Evolutionary conservation across 129 eudicot genomes (phyloP), one percentile per base, ranked within the genome.

Genomic region (Erigeron canadensis): DNA sequence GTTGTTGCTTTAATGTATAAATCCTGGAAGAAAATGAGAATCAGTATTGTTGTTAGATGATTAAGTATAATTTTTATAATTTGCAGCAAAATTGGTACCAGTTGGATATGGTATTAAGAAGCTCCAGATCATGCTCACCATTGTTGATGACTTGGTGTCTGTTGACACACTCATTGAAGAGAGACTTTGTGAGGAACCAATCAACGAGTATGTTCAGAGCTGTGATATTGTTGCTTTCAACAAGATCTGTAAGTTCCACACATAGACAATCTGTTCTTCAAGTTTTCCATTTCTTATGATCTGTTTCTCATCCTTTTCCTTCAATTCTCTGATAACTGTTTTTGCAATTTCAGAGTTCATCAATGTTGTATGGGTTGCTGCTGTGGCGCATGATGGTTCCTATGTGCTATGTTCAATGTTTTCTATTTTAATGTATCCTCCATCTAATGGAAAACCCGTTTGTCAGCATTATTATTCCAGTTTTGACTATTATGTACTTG

Each of bases 101-200:
- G 99, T 90, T 58, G 99, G 99, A 23, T 94, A 94, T 71, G 99
- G 99, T 13, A 94, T 94, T 43, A 94, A 94, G 93, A 94, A 94
- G 75, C 86, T 94, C 77, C 89, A 82, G 68, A 94, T 90, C 72
- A 90, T 94, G 99, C 50, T 94, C 79, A 87, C 97, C 61, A 89
- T 94, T 77, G 91, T 89, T 4, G 97, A 94, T 83, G 99, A 94
- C 67, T 79, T 94, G 81, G 97, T 94, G 10, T 90, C 99, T 10
- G 96, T 90, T 45, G 99, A 94, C 66, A 63, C 69, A 3, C 77
- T 94, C 69, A 79, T 94, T 63, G 98, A 94, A 81, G 95, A 89
- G 22, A 21, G 46, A 54, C 89, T 94, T 21, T 76, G 78, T 0
- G 97, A 72, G 38, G 96, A 85, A 61, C 98, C 97, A 2, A 79